A percentile compares a stretch with the other conserved stretches of the same genome.
Evolutionary conservation across 345 rosid genomes (phyloP).

Genomic region (Citropsis articulata): DNA sequence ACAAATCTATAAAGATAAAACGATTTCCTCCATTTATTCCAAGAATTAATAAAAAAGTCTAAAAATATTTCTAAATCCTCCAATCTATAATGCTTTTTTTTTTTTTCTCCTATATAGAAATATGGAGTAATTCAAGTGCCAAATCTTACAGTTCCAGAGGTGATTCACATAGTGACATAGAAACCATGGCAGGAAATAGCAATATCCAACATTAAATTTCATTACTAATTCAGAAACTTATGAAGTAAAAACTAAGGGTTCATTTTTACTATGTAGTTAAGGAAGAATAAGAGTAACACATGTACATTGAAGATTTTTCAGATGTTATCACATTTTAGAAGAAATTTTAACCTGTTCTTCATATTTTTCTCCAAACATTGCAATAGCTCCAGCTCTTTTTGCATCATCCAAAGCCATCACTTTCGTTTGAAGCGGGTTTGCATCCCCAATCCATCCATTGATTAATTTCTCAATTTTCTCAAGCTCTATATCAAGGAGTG

Average conservation of each 20-base stretch:
- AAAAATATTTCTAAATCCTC: not conserved
- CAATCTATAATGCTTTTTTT: not conserved
- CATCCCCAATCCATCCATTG: slow-evolving; percentile 83
- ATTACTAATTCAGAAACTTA: not conserved
- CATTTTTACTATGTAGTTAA: not conserved
- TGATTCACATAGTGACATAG: not conserved
- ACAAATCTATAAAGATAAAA: not conserved
- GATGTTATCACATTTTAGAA: slow-evolving; percentile 3
- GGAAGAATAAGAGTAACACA: not conserved
- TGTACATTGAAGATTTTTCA: not conserved
- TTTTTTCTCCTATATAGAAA: not conserved
- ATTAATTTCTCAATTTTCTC: slow-evolving; percentile 69
- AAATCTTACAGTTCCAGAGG: not conserved
- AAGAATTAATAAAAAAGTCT: not conserved
- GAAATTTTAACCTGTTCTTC: slow-evolving; percentile 65
- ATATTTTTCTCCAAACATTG: slow-evolving; percentile 98
- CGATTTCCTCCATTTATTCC: not conserved
- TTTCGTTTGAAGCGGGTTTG: slow-evolving; percentile 70
- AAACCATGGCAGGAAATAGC: not conserved
- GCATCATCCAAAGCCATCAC: slow-evolving; percentile 82
- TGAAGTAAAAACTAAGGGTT: not conserved
- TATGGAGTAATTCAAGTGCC: not conserved
- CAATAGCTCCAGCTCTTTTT: slow-evolving; percentile 86
- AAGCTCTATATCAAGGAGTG: slow-evolving; percentile 63
- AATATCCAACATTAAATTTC: not conserved